Evolutionary conservation across 139 green algal genomes (phyloP).

Genomic region (Parachlorella kessleri): DNA sequence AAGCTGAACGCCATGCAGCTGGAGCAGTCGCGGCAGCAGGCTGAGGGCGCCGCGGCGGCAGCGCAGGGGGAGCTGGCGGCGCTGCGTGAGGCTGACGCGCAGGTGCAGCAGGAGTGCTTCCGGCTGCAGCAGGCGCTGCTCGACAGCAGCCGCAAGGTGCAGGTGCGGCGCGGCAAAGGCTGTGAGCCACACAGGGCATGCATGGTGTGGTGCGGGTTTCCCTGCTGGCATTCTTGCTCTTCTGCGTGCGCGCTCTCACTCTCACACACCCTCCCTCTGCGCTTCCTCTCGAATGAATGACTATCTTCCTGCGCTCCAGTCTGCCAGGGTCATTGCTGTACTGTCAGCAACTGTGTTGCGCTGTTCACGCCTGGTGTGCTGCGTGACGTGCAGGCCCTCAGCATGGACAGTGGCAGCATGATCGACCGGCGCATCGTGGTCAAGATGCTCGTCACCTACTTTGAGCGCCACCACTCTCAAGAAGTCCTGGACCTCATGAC

Average conservation of each 20-base stretch:
- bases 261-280: too few relatives aligned
- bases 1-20: slow-evolving; percentile 15
- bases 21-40: slow-evolving; percentile 1
- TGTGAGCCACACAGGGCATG: too few relatives aligned
- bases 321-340: too few relatives aligned
- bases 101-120: slow-evolving; percentile 5
- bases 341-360: too few relatives aligned
- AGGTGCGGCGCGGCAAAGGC: slow-evolving; percentile 1
- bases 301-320: too few relatives aligned
- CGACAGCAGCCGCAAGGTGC: background rate
- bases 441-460: slow-evolving; percentile 39
- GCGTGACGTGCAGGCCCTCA: slow-evolving; percentile 8
- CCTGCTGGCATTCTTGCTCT: too few relatives aligned
- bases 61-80: slow-evolving; percentile 26
- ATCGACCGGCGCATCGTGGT: slow-evolving; percentile 46
- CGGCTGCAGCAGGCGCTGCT: slow-evolving; percentile 4
- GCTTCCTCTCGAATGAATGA: too few relatives aligned
- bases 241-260: too few relatives aligned
- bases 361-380: too few relatives aligned
- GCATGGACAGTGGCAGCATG: slow-evolving; percentile 20
- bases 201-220: too few relatives aligned
- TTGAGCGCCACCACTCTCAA: slow-evolving; percentile 20
- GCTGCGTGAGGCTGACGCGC: background rate
- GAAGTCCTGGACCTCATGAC: slow-evolving; percentile 18
- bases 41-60: background rate